A percentile compares a stretch with the other conserved stretches of the same genome.
Evolutionary conservation across 371 early-diverging fungal species (phyloP).

Genomic region (Apophysomyces sp.): DNA sequence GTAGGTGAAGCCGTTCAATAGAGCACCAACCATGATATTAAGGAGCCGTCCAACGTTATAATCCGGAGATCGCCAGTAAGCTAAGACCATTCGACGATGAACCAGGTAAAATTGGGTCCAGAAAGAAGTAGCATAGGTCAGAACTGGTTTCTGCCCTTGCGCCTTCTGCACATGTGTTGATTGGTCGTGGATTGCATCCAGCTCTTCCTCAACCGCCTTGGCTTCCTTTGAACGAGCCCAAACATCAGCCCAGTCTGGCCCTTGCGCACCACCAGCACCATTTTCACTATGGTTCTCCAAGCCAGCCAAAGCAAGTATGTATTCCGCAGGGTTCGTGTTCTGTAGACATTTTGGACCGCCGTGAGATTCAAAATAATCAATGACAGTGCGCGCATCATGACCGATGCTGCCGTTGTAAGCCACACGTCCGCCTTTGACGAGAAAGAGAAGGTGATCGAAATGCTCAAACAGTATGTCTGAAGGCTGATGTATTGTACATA

Average conservation of each 20-base stretch:
- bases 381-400: conserved; percentile 45
- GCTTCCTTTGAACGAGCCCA: conserved; percentile 48
- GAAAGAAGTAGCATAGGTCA: conserved; percentile 33
- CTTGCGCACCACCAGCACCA: conserved; percentile 17
- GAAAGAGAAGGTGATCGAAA: conserved; percentile 62
- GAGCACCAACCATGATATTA: conserved; percentile 35
- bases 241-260: conserved; percentile 51
- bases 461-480: conserved; percentile 60
- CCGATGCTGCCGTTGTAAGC: conserved; percentile 67
- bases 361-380: conserved; percentile 56
- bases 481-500: conserved; percentile 71
- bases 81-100: conserved; percentile 43
- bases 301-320: conserved; percentile 56
- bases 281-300: too few relatives aligned
- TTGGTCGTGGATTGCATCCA: conserved; percentile 22
- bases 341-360: conserved; percentile 54
- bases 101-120: conserved; percentile 43
- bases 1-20: conserved; percentile 56
- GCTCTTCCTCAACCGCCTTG: conserved; percentile 16
- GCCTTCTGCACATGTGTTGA: conserved; percentile 12
- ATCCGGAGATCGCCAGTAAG: conserved; percentile 56
- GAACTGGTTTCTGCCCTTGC: too few relatives aligned
- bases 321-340: conserved; percentile 64
- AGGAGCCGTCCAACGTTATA: conserved; percentile 59
- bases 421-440: conserved; percentile 58